Percentiles rank a stretch among this genome's conserved stretches.
Evolutionary conservation across 441 rosid genomes (phyloP).

Genomic region (Francoa sonchifolia): DNA sequence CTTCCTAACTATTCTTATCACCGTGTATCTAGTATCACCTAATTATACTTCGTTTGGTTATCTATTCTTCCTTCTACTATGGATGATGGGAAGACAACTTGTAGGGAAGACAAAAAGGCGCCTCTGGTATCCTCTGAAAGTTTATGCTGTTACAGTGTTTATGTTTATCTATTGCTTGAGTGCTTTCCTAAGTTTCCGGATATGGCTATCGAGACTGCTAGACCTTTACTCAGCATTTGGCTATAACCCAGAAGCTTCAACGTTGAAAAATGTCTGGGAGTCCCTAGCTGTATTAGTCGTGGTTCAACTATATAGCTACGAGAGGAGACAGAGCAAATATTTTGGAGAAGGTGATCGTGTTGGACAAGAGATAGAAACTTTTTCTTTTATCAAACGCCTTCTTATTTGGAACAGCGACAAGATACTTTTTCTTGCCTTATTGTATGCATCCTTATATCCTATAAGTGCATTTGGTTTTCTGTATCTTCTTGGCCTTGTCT

Average conservation of each 20-base stretch:
- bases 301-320: slow-evolving; percentile 98
- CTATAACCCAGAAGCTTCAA: slow-evolving; percentile 55
- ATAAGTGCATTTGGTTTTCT: slow-evolving; percentile 79
- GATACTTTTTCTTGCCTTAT: slow-evolving; percentile 64
- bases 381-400: slow-evolving; percentile 62
- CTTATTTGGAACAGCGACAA: slow-evolving; percentile 93
- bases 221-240: slow-evolving; percentile 76
- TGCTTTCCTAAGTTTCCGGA: slow-evolving; percentile 62
- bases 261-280: slow-evolving; percentile 84
- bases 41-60: slow-evolving; percentile 91
- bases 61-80: slow-evolving; percentile 76
- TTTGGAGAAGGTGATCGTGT: slow-evolving; percentile 34
- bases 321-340: slow-evolving; percentile 85
- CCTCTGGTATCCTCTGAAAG: slow-evolving; percentile 88
- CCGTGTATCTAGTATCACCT: slow-evolving; percentile 82
- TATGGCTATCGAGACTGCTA: slow-evolving; percentile 62
- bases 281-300: slow-evolving; percentile 87
- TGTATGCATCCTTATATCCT: slow-evolving; percentile 77
- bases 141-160: slow-evolving; percentile 65
- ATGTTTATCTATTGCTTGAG: slow-evolving; percentile 84
- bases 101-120: slow-evolving; percentile 76
- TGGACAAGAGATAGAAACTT: slow-evolving; percentile 43
- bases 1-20: slow-evolving; percentile 78
- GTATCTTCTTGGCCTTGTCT: slow-evolving; percentile 70
- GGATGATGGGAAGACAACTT: slow-evolving; percentile 95